Evolutionary conservation across 1,284 basidiomycete species (phyloP).

Genomic region (Cutaneotrichosporon cutaneum): DNA sequence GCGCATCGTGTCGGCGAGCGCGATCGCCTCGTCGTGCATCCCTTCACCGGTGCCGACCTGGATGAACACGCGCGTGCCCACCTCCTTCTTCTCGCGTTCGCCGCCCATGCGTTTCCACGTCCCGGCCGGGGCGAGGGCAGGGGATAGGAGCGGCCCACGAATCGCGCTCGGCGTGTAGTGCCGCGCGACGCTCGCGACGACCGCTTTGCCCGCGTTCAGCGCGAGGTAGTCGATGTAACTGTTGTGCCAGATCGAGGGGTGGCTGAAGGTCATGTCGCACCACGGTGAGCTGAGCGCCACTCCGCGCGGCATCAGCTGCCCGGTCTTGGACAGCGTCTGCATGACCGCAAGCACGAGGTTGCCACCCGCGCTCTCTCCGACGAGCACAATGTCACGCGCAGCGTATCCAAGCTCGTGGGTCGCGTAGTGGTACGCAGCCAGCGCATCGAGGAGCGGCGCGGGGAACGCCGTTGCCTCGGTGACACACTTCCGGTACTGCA

Average conservation of each 20-base stretch:
- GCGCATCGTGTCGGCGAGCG: neutral
- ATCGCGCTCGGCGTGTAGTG: neutral
- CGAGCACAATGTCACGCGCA: slow-evolving; percentile 16
- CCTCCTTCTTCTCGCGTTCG: neutral
- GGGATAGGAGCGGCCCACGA: neutral
- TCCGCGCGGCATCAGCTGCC: slow-evolving; percentile 2
- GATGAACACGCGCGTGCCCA: slow-evolving; percentile 2
- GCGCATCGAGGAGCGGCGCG: slow-evolving; percentile 23
- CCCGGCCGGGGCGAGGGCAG: neutral
- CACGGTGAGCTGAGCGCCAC: slow-evolving; percentile 17
- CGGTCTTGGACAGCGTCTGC: slow-evolving; percentile 12
- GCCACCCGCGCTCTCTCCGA: slow-evolving; percentile 21
- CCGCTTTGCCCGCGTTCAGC: slow-evolving; percentile 2
- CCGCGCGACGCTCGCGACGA: neutral
- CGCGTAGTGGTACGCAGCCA: slow-evolving; percentile 21
- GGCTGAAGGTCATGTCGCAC: slow-evolving; percentile 12
- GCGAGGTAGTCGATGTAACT: neutral
- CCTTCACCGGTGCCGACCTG: neutral
- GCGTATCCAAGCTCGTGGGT: slow-evolving; percentile 14
- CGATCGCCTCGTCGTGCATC: slow-evolving; percentile 1
- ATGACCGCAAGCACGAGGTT: slow-evolving; percentile 17
- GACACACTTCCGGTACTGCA: slow-evolving; percentile 23
- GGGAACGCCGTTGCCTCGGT: slow-evolving; percentile 12
- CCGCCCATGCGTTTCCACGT: slow-evolving; percentile 22
- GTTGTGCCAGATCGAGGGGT: neutral